A percentile compares a stretch with the other conserved stretches of the same genome.
Conservation (phyloP, 2,329 filamentous ascomycete species). For the Fusarium torreyae region DNA sequence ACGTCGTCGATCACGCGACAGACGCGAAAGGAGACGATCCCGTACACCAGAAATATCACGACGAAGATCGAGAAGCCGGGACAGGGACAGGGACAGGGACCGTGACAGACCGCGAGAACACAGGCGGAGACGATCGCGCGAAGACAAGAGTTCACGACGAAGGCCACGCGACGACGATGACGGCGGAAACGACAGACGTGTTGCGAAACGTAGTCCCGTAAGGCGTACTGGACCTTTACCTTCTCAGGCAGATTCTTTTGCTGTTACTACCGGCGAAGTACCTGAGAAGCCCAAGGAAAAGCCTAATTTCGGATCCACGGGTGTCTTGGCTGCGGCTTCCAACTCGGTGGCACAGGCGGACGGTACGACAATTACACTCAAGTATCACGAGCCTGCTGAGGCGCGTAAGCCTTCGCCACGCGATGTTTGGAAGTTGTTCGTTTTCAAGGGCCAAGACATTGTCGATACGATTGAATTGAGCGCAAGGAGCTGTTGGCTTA, state of each 20-base stretch:
- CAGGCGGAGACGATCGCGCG: slow-evolving; percentile 53
- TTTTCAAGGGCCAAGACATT: slow-evolving; percentile 88
- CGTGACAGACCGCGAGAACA: slow-evolving; percentile 47
- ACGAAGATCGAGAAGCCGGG: slow-evolving; percentile 49
- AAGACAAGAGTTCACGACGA: slow-evolving; percentile 49
- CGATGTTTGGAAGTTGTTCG: slow-evolving; percentile 89
- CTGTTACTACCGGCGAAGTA: slow-evolving; percentile 64
- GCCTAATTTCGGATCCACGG: slow-evolving; percentile 87
- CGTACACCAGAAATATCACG: slow-evolving; percentile 51
- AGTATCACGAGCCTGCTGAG: slow-evolving; percentile 96
- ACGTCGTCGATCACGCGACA: slow-evolving; percentile 51
- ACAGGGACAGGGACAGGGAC: slow-evolving; percentile 47
- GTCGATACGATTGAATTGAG: slow-evolving; percentile 86
- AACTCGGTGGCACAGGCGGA: slow-evolving; percentile 81
- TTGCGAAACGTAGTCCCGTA: slow-evolving; percentile 47
- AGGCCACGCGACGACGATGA: slow-evolving; percentile 45
- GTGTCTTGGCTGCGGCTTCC: slow-evolving; percentile 87
- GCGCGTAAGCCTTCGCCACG: slow-evolving; percentile 87
- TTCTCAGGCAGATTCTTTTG: slow-evolving; percentile 73
- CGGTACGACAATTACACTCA: slow-evolving; percentile 84
- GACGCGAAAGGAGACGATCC: slow-evolving; percentile 53
- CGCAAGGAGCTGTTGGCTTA: slow-evolving; percentile 87
- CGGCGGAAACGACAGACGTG: slow-evolving; percentile 41
- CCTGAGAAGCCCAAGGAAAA: slow-evolving; percentile 81
- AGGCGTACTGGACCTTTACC: slow-evolving; percentile 67